Base-by-base conservation (phyloP, 345 rosid genomes). In the Melastoma malabathricum region DNA sequence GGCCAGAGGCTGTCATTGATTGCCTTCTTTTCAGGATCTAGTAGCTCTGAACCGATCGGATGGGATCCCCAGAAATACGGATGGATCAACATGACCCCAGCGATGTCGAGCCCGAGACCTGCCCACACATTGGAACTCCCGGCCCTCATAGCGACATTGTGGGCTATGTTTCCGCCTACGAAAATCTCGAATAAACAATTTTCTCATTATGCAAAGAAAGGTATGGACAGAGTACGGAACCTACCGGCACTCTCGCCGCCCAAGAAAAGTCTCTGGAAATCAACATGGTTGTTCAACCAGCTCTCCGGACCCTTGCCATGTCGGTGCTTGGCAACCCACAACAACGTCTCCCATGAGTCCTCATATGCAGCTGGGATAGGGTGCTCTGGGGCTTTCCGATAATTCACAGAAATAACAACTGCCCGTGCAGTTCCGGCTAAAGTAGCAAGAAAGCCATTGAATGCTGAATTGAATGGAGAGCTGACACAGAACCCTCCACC, bases 291-390 rank as follows among this genome's bases (percentile, higher is more conserved):
- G 29, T 67, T 69, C 4, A 78, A 56, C 82, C 82, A 75, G 15
- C 48, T 50, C 13, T 69, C 73, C 0, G 64, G 58, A 25, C 79
- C 77, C 25, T 61, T 46, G 27, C 60, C 60, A 10, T 47, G 8
- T 3, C 22, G 20, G 20, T 69, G 74, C 1, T 69, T 58, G 49
- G 45, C 57, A 2, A 68, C 69, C 84, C 82, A 81, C 3, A 61
- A 52, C 27, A 81, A 61, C 29, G 60, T 75, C 17, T 48, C 73
- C 94, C 81, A 76, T n/a, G 83, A 76, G 57, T 88, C 95, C 10
- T 84, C 81, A 23, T 75, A 88, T 0, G 84, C 84, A 0, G 67
- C 67, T 0, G 88, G 86, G 48, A 88, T 83, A 27, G 97, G 95
- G 17, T 64, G 49, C 67, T 82, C 86, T 1, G 95, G 95, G 45